These are phyloP conservation scores for Corylus avellana DNA, from an alignment of 306 rosid species.

Conservation along the genomic window DNA sequence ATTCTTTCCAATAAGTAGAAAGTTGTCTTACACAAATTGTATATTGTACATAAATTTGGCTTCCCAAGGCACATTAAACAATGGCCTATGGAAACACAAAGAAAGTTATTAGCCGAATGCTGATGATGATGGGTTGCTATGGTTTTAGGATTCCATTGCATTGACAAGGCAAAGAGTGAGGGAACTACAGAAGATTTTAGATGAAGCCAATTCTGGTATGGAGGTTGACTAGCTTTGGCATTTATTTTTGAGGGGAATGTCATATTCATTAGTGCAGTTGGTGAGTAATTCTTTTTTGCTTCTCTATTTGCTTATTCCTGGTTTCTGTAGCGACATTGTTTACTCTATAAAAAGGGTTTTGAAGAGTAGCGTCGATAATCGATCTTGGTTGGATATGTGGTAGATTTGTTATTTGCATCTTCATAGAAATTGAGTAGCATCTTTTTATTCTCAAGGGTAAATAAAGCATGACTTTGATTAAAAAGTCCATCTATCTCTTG, in stretches of 20 bases:
- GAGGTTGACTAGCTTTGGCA: conserved; percentile 58
- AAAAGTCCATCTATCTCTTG: not conserved
- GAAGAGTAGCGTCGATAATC: not conserved
- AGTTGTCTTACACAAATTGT: not conserved
- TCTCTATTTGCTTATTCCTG: conserved; percentile 30
- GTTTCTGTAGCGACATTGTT: not conserved
- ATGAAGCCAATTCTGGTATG: conserved; percentile 58
- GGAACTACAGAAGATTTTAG: conserved; percentile 64
- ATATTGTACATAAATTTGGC: not conserved
- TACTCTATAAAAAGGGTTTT: not conserved
- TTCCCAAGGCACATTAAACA: not conserved
- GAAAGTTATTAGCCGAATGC: conserved; percentile 7
- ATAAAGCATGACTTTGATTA: not conserved
- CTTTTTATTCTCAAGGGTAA: not conserved
- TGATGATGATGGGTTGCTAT: conserved; percentile 23
- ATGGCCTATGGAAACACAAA: not conserved
- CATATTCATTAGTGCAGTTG: not conserved
- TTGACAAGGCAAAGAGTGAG: conserved; percentile 71
- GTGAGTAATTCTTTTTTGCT: not conserved
- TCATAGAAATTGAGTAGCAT: not conserved
- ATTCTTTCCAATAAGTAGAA: not conserved
- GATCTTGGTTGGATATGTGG: not conserved
- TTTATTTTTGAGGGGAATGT: not conserved
- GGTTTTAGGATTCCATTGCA: conserved; percentile 81
- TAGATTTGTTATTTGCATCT: not conserved